These are phyloP conservation scores for Theobroma cacao DNA, from an alignment of 345 rosid species.

Conservation along the genomic window DNA sequence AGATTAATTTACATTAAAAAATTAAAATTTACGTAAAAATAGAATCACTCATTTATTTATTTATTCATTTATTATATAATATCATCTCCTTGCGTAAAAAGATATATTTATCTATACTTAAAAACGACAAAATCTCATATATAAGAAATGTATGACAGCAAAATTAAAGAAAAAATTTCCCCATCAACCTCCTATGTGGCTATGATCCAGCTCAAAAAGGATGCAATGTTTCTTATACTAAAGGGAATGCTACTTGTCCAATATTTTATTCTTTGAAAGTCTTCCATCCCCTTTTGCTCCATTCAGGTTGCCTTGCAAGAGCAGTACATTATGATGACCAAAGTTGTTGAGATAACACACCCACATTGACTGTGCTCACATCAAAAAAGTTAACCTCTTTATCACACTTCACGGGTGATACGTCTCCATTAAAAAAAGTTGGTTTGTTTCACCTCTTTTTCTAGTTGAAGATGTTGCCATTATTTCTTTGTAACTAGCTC, in stretches of 20 bases:
- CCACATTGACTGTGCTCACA: neutral
- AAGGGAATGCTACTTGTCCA: neutral
- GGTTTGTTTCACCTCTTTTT: neutral
- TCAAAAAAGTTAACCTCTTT: neutral
- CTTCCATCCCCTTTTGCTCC: neutral
- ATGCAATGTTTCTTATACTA: neutral
- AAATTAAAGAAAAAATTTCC: neutral
- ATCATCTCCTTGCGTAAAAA: neutral
- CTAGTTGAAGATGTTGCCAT: neutral
- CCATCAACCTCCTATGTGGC: neutral
- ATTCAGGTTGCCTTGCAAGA: neutral
- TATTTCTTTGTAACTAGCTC: neutral
- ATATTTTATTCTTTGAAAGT: neutral
- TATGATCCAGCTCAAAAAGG: neutral
- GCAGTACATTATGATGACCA: neutral
- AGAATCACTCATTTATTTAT: too few relatives aligned
- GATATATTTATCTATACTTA: too few relatives aligned
- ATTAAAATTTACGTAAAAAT: too few relatives aligned
- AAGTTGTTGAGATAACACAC: neutral
- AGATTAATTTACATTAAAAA: too few relatives aligned
- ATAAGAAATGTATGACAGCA: too few relatives aligned
- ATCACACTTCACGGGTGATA: neutral
- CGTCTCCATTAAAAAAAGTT: neutral
- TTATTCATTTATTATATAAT: too few relatives aligned
- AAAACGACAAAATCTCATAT: too few relatives aligned